These are phyloP conservation scores for Penicillium odoratum DNA, from an alignment of 495 filamentous ascomycete genomes.

Conservation along the genomic window DNA sequence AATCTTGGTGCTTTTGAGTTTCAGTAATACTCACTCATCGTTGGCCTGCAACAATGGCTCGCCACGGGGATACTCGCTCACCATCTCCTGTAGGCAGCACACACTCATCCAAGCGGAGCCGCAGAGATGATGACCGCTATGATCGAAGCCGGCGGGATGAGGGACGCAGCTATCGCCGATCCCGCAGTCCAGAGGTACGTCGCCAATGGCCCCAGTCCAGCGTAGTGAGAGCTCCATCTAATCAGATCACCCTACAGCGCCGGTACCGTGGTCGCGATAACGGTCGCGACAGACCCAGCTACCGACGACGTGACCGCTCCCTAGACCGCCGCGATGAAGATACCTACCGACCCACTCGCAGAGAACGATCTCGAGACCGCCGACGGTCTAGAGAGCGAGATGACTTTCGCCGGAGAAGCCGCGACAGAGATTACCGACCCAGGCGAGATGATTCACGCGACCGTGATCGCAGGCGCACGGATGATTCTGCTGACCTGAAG, in stretches of 20 bases:
- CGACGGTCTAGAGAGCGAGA: constrained; percentile 60
- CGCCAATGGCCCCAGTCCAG: background rate
- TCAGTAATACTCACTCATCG: constrained; percentile 65
- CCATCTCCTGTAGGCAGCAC: constrained; percentile 93
- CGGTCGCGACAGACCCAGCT: constrained; percentile 58
- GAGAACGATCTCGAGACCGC: constrained; percentile 66
- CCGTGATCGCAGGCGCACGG: constrained; percentile 64
- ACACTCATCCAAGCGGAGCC: constrained; percentile 67
- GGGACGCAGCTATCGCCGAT: constrained; percentile 59
- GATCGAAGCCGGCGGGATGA: constrained; percentile 66
- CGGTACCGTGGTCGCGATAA: constrained; percentile 60
- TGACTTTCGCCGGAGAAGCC: constrained; percentile 63
- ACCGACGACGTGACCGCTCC: constrained; percentile 72
- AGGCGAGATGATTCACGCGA: constrained; percentile 83
- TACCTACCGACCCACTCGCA: constrained; percentile 57
- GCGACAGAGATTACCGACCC: constrained; percentile 70
- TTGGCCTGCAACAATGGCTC: constrained; percentile 77
- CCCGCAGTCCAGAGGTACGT: constrained; percentile 74
- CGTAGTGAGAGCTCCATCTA: constrained; percentile 22
- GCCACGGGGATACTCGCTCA: constrained; percentile 90
- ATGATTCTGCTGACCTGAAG: constrained; percentile 75
- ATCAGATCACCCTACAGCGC: constrained; percentile 44
- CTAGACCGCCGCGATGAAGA: constrained; percentile 72
- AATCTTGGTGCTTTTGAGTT: constrained; percentile 36
- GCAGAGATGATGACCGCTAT: constrained; percentile 75